Percentiles rank a stretch among this genome's conserved stretches.
These are phyloP conservation scores for Fomitopsis palustris DNA, from an alignment of 1,284 basidiomycete species.

Conservation along the genomic window DNA sequence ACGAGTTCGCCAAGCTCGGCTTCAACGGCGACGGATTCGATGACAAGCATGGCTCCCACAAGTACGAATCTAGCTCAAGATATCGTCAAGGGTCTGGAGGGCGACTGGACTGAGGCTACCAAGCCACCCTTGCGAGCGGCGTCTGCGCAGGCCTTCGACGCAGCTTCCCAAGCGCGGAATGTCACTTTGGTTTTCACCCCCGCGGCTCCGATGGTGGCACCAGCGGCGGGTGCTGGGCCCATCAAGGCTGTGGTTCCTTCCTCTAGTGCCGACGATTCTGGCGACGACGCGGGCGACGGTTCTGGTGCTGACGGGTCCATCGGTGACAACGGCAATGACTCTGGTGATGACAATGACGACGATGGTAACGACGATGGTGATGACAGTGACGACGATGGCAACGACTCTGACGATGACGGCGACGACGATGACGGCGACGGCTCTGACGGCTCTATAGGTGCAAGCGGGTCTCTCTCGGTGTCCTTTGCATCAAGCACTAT, in stretches of 20 bases:
- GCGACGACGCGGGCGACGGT: neutral
- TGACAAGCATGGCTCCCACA: conserved; percentile 11
- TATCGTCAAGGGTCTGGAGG: conserved; percentile 20
- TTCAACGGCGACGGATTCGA: neutral
- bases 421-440: too few relatives aligned
- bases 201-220: conserved; percentile 27
- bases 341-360: conserved; percentile 7
- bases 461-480: neutral
- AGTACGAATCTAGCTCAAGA: conserved; percentile 15
- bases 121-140: conserved; percentile 14
- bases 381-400: neutral
- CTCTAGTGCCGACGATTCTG: conserved; percentile 3
- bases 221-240: neutral
- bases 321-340: neutral
- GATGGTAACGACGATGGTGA: neutral
- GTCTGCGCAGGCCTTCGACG: conserved; percentile 13
- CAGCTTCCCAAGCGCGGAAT: conserved; percentile 28
- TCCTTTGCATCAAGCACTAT: conserved; percentile 2
- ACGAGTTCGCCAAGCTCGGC: neutral
- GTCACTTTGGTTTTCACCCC: conserved; percentile 48
- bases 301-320: conserved; percentile 6
- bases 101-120: conserved; percentile 20
- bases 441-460: too few relatives aligned
- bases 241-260: neutral
- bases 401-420: neutral